These are phyloP conservation scores for Coemansia sp. DNA, from an alignment of 192 early-diverging fungal genomes.

Conservation along the genomic window DNA sequence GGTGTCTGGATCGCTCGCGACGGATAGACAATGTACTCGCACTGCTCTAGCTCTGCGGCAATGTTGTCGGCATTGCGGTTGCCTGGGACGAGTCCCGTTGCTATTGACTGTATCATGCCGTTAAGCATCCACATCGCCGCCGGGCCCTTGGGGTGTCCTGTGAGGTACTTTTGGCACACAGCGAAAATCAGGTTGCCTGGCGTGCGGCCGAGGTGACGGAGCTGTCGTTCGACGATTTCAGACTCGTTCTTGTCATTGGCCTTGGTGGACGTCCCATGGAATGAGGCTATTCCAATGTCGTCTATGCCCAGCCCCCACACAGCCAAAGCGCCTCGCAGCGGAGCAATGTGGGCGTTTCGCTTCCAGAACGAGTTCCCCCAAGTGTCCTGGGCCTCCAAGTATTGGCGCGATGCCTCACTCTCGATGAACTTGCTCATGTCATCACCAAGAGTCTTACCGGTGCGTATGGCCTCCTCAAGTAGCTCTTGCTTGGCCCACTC, in stretches of 20 bases:
- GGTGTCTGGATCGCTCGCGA: slow-evolving; percentile 62
- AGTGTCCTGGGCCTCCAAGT: slow-evolving; percentile 73
- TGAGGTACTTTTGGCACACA: slow-evolving; percentile 93
- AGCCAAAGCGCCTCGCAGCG: slow-evolving; percentile 86
- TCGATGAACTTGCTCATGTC: slow-evolving; percentile 46
- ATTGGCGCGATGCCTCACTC: slow-evolving; percentile 67
- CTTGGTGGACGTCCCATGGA: slow-evolving; percentile 95
- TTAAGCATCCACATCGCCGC: slow-evolving; percentile 98
- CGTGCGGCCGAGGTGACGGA: slow-evolving; percentile 84
- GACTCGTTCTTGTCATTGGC: slow-evolving; percentile 98
- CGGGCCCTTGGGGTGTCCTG: slow-evolving; percentile 94
- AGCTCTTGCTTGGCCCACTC: slow-evolving; percentile 10
- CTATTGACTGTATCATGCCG: slow-evolving; percentile 82
- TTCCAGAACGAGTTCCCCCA: slow-evolving; percentile 88
- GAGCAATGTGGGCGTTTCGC: slow-evolving; percentile 72
- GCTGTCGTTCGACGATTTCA: slow-evolving; percentile 80
- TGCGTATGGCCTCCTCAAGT: slow-evolving; percentile 53
- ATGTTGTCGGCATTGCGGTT: slow-evolving; percentile 78
- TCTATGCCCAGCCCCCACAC: slow-evolving; percentile 87
- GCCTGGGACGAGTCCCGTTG: slow-evolving; percentile 86
- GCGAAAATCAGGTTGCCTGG: slow-evolving; percentile 77
- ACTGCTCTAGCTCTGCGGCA: slow-evolving; percentile 65
- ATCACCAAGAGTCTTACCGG: slow-evolving; percentile 37
- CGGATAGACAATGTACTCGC: slow-evolving; percentile 83
- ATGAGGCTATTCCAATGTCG: slow-evolving; percentile 91